Evolutionary conservation across 805 yeast genomes (phyloP), one percentile per base, ranked within the genome.

Genomic region (Blastobotrys americana): DNA sequence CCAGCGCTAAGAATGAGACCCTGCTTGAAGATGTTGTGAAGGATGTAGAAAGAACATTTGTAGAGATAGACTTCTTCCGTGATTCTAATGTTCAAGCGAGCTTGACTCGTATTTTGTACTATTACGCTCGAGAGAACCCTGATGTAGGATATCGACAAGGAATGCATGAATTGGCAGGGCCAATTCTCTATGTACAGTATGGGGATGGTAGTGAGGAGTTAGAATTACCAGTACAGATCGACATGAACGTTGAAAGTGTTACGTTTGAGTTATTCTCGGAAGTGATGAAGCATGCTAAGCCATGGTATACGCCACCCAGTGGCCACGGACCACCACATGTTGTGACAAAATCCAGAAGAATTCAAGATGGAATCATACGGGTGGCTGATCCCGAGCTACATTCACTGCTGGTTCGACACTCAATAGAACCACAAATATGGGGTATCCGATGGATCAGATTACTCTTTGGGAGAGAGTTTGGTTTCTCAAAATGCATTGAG

Each of bases 71-170:
- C 5, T 59, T 55, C 45, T 65, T 64, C 44, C 51, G 64, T 18
- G 46, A 48, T 8, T n/a, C 45, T 0, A 34, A 41, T 4, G 54
- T 59, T 10, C 59, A 57, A 42, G 39, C 47, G 5, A 37, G 41
- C 27, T 50, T 75, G 45, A 61, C 69, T n/a, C 66, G 69, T 38
- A 56, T 75, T 5, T 58, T 75, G 39, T 74, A 64, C 51, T 61
- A 70, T 3, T 76, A 76, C 68, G 59, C 76, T 31, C 66, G 67
- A 51, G 65, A 69, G 54, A 69, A 73, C 50, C 69, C 73, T 1
- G 64, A 56, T 5, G 59, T 74, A 23, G 72, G 76, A n/a, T 71
- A 71, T 48, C 68, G 76, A 47, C 80, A 75, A 54, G 80, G 80
- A 3, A 65, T 74, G 57, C 80, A 75, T 54, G 80, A 75, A 57